phyloP scores from a whole-genome alignment of 169 alveolate species.

The Eimeria acervulina region DNA sequence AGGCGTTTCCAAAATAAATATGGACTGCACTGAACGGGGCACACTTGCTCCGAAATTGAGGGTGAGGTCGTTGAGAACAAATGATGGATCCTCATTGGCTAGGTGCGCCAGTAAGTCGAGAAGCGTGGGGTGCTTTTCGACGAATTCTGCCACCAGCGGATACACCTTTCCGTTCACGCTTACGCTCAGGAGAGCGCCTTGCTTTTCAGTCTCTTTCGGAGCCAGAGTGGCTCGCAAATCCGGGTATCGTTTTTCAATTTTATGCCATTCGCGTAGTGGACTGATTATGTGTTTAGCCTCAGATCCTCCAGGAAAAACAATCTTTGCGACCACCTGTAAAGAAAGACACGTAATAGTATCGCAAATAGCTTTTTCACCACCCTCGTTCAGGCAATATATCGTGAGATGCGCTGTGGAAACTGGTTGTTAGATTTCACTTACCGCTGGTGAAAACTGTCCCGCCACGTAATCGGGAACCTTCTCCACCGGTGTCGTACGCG shows the following conservation, averaged over 20 bases:
- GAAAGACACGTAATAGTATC: not conserved
- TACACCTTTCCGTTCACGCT: conserved; percentile 55
- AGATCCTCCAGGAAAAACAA: conserved; percentile 64
- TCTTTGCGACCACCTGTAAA: conserved; percentile 34
- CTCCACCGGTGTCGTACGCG: conserved; percentile 60
- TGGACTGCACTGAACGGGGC: conserved; percentile 64
- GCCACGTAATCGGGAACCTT: conserved; percentile 50
- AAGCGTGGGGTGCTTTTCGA: conserved; percentile 38
- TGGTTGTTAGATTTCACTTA: not conserved
- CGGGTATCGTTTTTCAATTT: conserved; percentile 28
- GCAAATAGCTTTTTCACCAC: not conserved
- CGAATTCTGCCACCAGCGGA: conserved; percentile 58
- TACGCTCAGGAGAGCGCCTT: conserved; percentile 56
- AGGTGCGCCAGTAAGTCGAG: conserved; percentile 68
- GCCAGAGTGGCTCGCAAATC: conserved; percentile 58
- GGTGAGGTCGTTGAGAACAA: conserved; percentile 16
- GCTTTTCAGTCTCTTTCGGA: conserved; percentile 67
- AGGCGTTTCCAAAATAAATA: conserved; percentile 67
- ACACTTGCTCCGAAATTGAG: conserved; percentile 67
- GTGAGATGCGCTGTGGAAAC: not conserved
- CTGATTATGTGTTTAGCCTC: conserved; percentile 24
- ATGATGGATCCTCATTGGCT: conserved; percentile 53
- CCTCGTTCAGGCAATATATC: not conserved
- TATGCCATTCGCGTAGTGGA: conserved; percentile 68
- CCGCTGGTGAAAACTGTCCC: conserved; percentile 72